A percentile compares a stretch with the other conserved stretches of the same genome.
Evolutionary conservation across 164 flowering plant genomes (phyloP).

Genomic region (Vitis rotundifolia): DNA sequence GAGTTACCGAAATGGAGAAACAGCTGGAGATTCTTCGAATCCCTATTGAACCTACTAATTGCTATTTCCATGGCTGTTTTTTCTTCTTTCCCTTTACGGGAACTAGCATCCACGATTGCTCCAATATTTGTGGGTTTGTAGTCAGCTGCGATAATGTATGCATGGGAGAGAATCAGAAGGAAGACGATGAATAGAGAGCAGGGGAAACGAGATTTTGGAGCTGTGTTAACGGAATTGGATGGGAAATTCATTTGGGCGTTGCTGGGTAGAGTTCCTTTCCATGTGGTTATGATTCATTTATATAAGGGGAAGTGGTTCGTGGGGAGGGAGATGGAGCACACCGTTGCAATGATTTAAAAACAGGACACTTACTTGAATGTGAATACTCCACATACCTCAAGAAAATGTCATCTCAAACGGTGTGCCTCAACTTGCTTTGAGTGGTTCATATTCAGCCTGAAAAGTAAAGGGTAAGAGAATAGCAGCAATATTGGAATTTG

Average conservation of each 20-base stretch:
- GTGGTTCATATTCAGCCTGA: too few species aligned
- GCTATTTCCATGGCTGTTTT: constrained; percentile 42
- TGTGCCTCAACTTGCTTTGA: too few species aligned
- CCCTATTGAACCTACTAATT: constrained; percentile 17
- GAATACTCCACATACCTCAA: too few species aligned
- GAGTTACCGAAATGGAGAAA: constrained; percentile 25
- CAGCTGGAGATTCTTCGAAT: constrained; percentile 12
- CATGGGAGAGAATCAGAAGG: constrained; percentile 11
- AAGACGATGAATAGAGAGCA: constrained; percentile 5
- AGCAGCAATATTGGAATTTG: too few species aligned
- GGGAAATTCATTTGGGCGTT: constrained; percentile 11
- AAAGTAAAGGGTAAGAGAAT: too few species aligned
- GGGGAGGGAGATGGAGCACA: too few species aligned
- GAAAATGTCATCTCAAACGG: too few species aligned
- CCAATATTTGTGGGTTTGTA: constrained; percentile 20
- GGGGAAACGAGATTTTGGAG: not conserved
- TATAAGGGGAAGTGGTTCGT: too few species aligned
- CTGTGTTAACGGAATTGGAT: not conserved
- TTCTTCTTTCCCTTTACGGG: constrained; percentile 39
- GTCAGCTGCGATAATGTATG: constrained; percentile 2
- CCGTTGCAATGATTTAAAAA: too few species aligned
- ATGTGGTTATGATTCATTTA: too few species aligned
- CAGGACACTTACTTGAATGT: too few species aligned
- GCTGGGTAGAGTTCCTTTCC: too few species aligned
- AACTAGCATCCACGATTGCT: constrained; percentile 27